Base-by-base conservation (phyloP, 306 rosid species). In the Nissolia schottii region DNA sequence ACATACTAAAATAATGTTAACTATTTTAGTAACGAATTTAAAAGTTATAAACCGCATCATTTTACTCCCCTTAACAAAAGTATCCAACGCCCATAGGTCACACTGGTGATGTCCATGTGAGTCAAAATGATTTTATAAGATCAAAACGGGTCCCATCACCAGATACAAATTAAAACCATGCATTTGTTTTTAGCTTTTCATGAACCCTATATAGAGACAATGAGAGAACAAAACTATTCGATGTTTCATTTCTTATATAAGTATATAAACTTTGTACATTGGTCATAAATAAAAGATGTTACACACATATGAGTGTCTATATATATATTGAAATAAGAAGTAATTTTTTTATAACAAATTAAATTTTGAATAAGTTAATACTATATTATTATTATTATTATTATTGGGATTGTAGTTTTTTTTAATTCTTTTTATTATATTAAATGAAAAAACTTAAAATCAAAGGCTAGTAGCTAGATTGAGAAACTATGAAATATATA, bases 111-210 rank as follows among this genome's bases (percentile, higher is more conserved):
- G 71, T 53, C 35, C 19, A 16, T 18, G 70, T 34, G 80, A 62
- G 71, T 64, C 83, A 62, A 75, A 66, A 31, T 72, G 83, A 86
- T 65, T 40, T 63, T 34, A n/a, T n/a, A 15, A 5, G 64, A 88
- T 88, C 87, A 70, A 82, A 75, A 22, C 7, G 85, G 85, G 86
- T 14, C 86, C 94, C 82, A 40, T 41, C 71, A 31, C 23, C 70
- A 68, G 20, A 25, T 32, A 38, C 41, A 46, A 24, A n/a, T n/a
- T n/a, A n/a, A n/a, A 15, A 6, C 70, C 7, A 16, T 67, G 53
- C 24, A 28, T 56, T 48, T 46, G 43, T 56, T 48, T n/a, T 56
- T 20, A 59, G 43, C 37, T 59, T 46, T n/a, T 32, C 18, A 46
- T 45, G 23, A 37, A 38, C 29, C 51, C 75, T 69, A 7, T n/a